Percentiles rank a stretch among this genome's conserved stretches.
These are phyloP conservation scores for Colletotrichum gigasporum DNA, from an alignment of 2,329 filamentous ascomycete species.

Conservation along the genomic window DNA sequence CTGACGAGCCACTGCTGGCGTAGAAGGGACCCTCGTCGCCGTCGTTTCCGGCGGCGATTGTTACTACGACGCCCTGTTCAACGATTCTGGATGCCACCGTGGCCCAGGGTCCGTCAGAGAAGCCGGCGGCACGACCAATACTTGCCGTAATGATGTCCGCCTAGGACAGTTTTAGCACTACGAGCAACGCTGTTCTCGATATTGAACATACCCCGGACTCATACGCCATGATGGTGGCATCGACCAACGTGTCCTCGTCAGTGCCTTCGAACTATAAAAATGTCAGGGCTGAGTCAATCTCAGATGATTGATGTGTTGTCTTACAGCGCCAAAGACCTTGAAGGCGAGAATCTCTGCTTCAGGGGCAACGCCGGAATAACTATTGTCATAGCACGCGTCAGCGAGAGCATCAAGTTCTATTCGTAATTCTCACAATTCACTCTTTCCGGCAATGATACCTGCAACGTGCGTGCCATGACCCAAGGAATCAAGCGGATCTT, in stretches of 20 bases:
- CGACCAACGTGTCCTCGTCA: slow-evolving; percentile 26
- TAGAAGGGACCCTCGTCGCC: slow-evolving; percentile 59
- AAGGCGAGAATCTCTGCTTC: slow-evolving; percentile 36
- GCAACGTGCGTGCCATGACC: slow-evolving; percentile 39
- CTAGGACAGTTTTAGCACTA: neutral
- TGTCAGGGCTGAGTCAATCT: neutral
- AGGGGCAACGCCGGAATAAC: slow-evolving; percentile 37
- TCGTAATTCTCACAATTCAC: slow-evolving; percentile 14
- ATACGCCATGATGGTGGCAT: slow-evolving; percentile 29
- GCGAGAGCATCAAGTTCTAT: too few species aligned
- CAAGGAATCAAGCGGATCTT: slow-evolving; percentile 35
- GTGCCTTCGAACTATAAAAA: slow-evolving; percentile 24
- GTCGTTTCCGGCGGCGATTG: slow-evolving; percentile 62
- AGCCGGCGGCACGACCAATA: slow-evolving; percentile 21
- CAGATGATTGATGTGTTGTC: neutral
- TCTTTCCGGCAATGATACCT: slow-evolving; percentile 38
- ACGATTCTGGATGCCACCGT: slow-evolving; percentile 24
- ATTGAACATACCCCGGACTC: slow-evolving; percentile 26
- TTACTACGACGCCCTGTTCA: slow-evolving; percentile 55
- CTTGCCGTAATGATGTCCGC: slow-evolving; percentile 29
- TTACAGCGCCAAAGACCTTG: slow-evolving; percentile 37
- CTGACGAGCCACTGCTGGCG: slow-evolving; percentile 50
- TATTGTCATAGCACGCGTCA: neutral
- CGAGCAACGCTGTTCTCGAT: rapidly evolving
- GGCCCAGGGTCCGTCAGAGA: slow-evolving; percentile 27